Evolutionary conservation across 805 yeast genomes (phyloP).

Genomic region (Wickerhamiella galacta): DNA sequence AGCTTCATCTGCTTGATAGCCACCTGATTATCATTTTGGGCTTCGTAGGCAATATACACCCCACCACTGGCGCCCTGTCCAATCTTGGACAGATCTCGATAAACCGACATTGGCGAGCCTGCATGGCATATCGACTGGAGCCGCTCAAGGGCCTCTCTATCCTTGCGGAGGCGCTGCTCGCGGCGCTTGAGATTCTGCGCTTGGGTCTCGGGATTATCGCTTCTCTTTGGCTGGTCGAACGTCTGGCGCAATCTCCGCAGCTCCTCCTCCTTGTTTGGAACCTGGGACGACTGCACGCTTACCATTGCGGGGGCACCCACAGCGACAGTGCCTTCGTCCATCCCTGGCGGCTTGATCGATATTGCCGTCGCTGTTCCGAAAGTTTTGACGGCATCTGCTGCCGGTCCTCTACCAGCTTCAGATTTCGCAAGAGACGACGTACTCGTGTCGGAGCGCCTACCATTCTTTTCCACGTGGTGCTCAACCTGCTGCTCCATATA

Average conservation of each 20-base stretch:
- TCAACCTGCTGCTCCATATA: slow-evolving; percentile 5
- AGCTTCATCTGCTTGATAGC: slow-evolving; percentile 95
- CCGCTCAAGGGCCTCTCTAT: slow-evolving; percentile 53
- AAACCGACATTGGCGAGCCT: slow-evolving; percentile 65
- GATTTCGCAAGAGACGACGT: too few relatives aligned
- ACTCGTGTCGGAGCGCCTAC: too few relatives aligned
- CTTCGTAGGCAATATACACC: slow-evolving; percentile 59
- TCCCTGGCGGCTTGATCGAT: too few relatives aligned
- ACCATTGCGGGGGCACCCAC: too few relatives aligned
- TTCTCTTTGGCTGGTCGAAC: slow-evolving; percentile 3
- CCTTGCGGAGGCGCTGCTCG: slow-evolving; percentile 59
- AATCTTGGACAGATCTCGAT: slow-evolving; percentile 33
- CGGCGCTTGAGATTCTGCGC: slow-evolving; percentile 29
- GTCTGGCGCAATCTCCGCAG: slow-evolving; percentile 11
- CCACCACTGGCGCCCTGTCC: slow-evolving; percentile 99
- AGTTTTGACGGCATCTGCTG: too few relatives aligned
- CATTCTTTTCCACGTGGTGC: too few relatives aligned
- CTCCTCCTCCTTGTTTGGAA: slow-evolving; percentile 14
- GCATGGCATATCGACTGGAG: slow-evolving; percentile 62
- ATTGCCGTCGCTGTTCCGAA: too few relatives aligned
- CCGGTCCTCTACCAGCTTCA: too few relatives aligned
- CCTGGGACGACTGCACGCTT: slow-evolving; percentile 10
- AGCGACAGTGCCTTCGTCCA: slow-evolving; percentile 11
- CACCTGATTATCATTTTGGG: slow-evolving; percentile 29
- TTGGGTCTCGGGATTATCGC: background rate